These are phyloP conservation scores for Pichia rugopelliculosa DNA, from an alignment of 805 yeast species.

Conservation along the genomic window DNA sequence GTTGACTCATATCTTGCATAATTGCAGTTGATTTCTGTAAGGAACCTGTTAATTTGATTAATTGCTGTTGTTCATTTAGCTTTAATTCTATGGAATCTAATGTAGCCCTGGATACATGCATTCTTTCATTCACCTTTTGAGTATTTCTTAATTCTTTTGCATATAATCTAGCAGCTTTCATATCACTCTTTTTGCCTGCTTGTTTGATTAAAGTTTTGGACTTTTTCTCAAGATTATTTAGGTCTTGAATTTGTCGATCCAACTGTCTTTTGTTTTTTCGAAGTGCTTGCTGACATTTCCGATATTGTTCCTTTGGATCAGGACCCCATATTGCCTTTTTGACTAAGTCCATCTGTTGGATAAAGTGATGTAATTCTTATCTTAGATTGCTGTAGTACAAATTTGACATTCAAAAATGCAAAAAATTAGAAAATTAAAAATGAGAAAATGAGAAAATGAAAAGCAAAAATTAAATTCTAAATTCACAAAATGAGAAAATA, in stretches of 20 bases:
- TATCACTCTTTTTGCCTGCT: constrained; percentile 70
- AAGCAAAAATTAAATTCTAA: no score
- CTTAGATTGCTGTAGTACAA: not conserved
- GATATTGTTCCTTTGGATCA: constrained; percentile 83
- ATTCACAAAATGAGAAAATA: no score
- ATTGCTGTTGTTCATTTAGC: constrained; percentile 83
- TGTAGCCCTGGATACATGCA: constrained; percentile 77
- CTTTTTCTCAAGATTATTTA: constrained; percentile 57
- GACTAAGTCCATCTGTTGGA: constrained; percentile 82
- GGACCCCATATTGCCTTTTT: constrained; percentile 94
- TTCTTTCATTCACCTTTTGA: constrained; percentile 63
- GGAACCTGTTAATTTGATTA: constrained; percentile 75
- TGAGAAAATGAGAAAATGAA: not conserved
- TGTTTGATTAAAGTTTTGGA: constrained; percentile 70
- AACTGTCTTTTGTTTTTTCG: constrained; percentile 81
- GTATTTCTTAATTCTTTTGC: constrained; percentile 76
- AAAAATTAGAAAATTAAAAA: not conserved
- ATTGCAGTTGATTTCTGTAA: constrained; percentile 70
- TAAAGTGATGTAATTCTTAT: not conserved
- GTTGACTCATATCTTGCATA: constrained; percentile 80
- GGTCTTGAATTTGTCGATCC: constrained; percentile 64
- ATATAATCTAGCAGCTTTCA: constrained; percentile 65
- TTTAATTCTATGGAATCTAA: constrained; percentile 82
- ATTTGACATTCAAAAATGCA: not conserved
- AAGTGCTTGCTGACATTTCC: constrained; percentile 69